Evolutionary conservation across 805 yeast species (phyloP).

Genomic region (Candida fluviatilis): DNA sequence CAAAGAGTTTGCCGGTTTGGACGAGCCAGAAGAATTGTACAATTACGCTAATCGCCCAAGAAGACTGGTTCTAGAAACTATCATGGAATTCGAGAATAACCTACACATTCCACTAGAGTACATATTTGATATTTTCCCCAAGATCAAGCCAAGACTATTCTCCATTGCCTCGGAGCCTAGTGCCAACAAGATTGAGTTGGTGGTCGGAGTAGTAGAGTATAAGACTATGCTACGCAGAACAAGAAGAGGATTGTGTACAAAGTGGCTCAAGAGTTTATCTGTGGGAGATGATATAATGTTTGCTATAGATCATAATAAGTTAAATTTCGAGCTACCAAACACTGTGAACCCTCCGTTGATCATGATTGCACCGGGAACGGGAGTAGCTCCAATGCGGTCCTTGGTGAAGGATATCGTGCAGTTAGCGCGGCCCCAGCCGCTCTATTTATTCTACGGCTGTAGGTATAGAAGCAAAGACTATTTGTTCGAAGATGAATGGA

Average conservation of each 20-base stretch:
- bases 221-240: constrained; percentile 72
- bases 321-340: constrained; percentile 24
- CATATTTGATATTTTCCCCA: constrained; percentile 73
- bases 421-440: constrained; percentile 17
- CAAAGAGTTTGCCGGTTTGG: constrained; percentile 64
- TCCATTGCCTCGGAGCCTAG: constrained; percentile 71
- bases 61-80: constrained; percentile 77
- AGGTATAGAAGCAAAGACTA: constrained; percentile 63
- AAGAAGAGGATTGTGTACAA: constrained; percentile 79
- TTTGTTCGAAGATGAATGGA: constrained; percentile 58
- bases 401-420: constrained; percentile 44
- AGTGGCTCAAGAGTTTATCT: constrained; percentile 56
- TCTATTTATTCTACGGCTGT: constrained; percentile 72
- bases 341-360: constrained; percentile 43
- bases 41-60: constrained; percentile 93
- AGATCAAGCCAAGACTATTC: constrained; percentile 74
- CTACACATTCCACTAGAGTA: constrained; percentile 72
- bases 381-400: constrained; percentile 88
- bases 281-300: constrained; percentile 50
- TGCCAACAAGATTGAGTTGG: constrained; percentile 49
- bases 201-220: constrained; percentile 84
- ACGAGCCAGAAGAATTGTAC: constrained; percentile 76
- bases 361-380: constrained; percentile 91
- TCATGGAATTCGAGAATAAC: constrained; percentile 72
- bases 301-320: constrained; percentile 44